Evolutionary conservation across 2,329 filamentous ascomycete genomes (phyloP).

Genomic region (Zymoseptoria passerinii): DNA sequence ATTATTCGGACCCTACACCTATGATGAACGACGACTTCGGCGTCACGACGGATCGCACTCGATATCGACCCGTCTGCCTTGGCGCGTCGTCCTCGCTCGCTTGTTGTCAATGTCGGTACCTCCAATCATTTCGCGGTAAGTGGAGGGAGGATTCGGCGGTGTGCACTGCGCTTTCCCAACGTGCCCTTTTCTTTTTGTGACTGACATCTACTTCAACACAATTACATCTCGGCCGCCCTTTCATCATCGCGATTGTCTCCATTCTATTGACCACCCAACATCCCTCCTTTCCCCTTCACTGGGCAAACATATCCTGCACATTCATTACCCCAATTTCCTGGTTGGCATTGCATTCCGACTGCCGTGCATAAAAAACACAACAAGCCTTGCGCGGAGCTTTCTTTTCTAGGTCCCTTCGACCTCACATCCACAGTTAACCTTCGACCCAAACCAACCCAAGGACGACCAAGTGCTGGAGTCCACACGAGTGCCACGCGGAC

Average conservation of each 20-base stretch:
- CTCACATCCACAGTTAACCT: not conserved
- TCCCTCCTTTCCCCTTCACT: not conserved
- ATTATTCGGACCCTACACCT: not conserved
- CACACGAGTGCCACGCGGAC: not conserved
- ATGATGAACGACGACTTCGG: not conserved
- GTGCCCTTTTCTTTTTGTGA: too few relatives aligned
- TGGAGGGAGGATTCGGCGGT: too few relatives aligned
- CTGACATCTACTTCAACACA: too few relatives aligned
- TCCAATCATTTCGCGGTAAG: not conserved
- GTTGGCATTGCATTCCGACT: not conserved
- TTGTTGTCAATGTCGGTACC: too few relatives aligned
- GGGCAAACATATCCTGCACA: not conserved
- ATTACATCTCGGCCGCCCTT: not conserved
- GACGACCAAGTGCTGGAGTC: slow-evolving; percentile 16
- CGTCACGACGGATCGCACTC: not conserved
- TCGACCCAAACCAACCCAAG: not conserved
- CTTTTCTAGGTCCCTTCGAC: not conserved
- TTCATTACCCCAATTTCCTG: not conserved
- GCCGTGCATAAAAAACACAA: not conserved
- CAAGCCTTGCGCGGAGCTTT: not conserved
- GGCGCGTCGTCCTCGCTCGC: not conserved
- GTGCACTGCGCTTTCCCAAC: too few relatives aligned
- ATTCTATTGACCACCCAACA: not conserved
- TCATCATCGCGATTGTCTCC: not conserved
- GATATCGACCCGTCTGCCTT: not conserved